Evolutionary conservation across 2,329 filamentous ascomycete genomes (phyloP).

Genomic region (Alternaria rosae): DNA sequence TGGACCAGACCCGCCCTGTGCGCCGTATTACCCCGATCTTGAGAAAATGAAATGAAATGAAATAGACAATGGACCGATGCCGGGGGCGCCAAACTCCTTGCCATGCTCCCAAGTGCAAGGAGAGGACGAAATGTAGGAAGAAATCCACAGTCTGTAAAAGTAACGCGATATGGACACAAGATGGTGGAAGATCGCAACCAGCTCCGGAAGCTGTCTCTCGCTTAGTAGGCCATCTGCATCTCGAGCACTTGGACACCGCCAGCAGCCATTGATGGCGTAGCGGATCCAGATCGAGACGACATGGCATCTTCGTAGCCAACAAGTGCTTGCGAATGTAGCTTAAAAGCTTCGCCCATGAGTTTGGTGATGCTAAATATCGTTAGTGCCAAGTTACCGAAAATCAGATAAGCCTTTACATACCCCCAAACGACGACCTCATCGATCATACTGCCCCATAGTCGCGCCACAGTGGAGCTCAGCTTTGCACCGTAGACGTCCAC

Average conservation of each 20-base stretch:
- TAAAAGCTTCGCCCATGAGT: constrained; percentile 98
- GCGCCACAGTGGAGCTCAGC: constrained; percentile 92
- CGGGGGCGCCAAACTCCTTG: constrained; percentile 38
- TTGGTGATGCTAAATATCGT: constrained; percentile 76
- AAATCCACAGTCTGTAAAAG: constrained; percentile 41
- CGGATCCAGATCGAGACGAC: constrained; percentile 55
- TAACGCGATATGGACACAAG: constrained; percentile 29
- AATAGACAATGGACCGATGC: constrained; percentile 22
- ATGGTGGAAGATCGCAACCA: constrained; percentile 25
- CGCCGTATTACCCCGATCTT: constrained; percentile 44
- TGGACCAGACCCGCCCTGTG: constrained; percentile 45
- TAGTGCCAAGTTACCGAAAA: constrained; percentile 47
- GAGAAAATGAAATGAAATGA: constrained; percentile 20
- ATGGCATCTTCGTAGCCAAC: constrained; percentile 90
- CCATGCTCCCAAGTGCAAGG: constrained; percentile 46
- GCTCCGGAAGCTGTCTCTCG: neutral
- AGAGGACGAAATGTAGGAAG: constrained; percentile 30
- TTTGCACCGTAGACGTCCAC: constrained; percentile 82
- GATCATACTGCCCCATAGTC: constrained; percentile 96
- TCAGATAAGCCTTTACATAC: constrained; percentile 66
- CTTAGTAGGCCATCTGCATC: constrained; percentile 55
- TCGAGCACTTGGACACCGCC: constrained; percentile 52
- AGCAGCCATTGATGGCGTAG: constrained; percentile 51
- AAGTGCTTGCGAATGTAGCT: constrained; percentile 92
- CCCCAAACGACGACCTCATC: constrained; percentile 99